Evolutionary conservation across 208 protist genomes (phyloP).

Genomic region (Sergeia podlipaevii): DNA sequence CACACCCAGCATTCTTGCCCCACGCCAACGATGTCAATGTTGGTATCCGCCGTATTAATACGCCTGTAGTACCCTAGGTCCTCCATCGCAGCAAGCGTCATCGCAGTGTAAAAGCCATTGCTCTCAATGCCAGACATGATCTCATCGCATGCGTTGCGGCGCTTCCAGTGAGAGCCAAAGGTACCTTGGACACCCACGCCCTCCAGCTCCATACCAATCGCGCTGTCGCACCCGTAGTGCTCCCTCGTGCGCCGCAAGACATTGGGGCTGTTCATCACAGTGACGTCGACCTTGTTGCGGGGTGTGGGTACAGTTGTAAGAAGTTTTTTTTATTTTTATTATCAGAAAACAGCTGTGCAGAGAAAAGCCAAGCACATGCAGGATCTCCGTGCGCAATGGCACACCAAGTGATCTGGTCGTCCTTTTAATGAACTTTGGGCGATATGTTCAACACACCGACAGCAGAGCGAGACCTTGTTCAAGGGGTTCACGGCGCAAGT

Average conservation of each 20-base stretch:
- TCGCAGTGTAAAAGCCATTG: conserved; percentile 39
- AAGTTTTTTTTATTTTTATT: too few relatives aligned
- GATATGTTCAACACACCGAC: conserved; percentile 51
- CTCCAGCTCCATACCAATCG: conserved; percentile 74
- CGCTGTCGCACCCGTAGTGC: conserved; percentile 63
- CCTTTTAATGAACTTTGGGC: conserved; percentile 22
- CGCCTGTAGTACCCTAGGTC: conserved; percentile 75
- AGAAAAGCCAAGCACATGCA: conserved; percentile 83
- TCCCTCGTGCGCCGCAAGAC: conserved; percentile 25
- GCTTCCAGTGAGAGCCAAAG: conserved; percentile 82
- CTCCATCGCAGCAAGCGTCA: conserved; percentile 83
- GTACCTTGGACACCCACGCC: conserved; percentile 45
- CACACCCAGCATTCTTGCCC: conserved; percentile 61
- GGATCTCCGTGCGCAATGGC: conserved; percentile 68
- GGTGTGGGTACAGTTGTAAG: conserved; percentile 17
- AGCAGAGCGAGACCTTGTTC: conserved; percentile 14
- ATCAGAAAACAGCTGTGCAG: background rate
- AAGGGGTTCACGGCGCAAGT: conserved; percentile 28
- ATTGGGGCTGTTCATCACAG: conserved; percentile 22
- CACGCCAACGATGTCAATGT: conserved; percentile 62
- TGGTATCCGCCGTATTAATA: conserved; percentile 39
- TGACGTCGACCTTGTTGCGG: conserved; percentile 24
- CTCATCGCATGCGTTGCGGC: conserved; percentile 76
- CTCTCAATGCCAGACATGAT: conserved; percentile 53
- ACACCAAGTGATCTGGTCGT: conserved; percentile 11